Evolutionary conservation across 192 early-diverging fungal species (phyloP).

Genomic region (Oehlia diaphana): DNA sequence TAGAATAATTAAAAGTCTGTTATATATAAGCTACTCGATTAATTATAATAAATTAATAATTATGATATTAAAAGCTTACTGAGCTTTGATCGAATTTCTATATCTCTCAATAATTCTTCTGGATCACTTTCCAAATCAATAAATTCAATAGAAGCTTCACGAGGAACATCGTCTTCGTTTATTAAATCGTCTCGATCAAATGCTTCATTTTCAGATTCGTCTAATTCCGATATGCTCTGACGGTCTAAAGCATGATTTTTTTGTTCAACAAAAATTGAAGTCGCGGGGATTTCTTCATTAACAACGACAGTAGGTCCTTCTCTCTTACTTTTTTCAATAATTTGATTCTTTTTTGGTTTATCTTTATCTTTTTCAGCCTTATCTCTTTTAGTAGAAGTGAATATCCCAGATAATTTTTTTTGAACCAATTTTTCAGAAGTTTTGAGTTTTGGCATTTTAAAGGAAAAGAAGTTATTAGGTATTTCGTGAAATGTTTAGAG

Average conservation of each 20-base stretch:
- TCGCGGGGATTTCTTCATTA: background rate
- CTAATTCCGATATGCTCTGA: background rate
- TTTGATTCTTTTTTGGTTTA: background rate
- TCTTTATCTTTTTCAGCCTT: background rate
- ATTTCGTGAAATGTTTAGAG: too few relatives aligned
- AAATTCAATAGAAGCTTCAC: background rate
- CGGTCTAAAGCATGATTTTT: background rate
- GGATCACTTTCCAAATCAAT: background rate
- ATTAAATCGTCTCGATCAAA: background rate
- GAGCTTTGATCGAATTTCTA: background rate
- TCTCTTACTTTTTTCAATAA: background rate
- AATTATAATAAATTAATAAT: background rate
- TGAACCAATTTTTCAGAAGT: background rate
- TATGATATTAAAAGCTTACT: background rate
- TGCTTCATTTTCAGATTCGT: background rate
- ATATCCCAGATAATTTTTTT: background rate
- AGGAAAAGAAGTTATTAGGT: too few relatives aligned
- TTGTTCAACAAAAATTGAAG: background rate
- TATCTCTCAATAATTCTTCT: background rate
- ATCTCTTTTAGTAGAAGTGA: background rate
- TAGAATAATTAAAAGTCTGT: background rate
- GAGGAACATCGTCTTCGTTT: background rate
- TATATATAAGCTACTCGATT: background rate
- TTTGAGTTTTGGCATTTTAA: too few relatives aligned
- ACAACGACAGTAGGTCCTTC: background rate